Conservation (phyloP, 2,329 filamentous ascomycete species). For the Pseudogymnoascus sp. region DNA sequence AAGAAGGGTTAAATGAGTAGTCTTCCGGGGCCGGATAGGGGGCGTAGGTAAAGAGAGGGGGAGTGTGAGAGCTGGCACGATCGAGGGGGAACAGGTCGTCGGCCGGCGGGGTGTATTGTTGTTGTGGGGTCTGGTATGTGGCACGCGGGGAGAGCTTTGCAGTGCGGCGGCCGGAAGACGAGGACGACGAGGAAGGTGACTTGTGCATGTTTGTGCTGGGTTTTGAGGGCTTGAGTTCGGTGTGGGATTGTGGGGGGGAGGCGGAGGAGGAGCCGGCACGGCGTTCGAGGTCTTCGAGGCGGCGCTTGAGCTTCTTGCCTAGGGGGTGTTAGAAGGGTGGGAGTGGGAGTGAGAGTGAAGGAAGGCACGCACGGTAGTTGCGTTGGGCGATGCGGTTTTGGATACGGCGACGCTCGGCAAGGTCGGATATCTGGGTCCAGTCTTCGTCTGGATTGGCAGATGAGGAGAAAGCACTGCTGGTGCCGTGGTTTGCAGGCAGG, state of each 20-base stretch:
- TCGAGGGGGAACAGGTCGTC: constrained; percentile 60
- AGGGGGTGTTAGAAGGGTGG: constrained; percentile 11
- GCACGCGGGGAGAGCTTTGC: constrained; percentile 29
- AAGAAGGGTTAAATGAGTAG: constrained; percentile 47
- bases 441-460: constrained; percentile 95
- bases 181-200: constrained; percentile 13
- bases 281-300: constrained; percentile 76
- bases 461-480: constrained; percentile 89
- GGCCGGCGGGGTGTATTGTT: constrained; percentile 51
- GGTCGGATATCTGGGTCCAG: constrained; percentile 98
- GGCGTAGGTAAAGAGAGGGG: constrained; percentile 60
- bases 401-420: constrained; percentile 86
- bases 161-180: constrained; percentile 13
- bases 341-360: background rate
- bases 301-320: constrained; percentile 92
- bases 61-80: constrained; percentile 64
- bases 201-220: constrained; percentile 20
- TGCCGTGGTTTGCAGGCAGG: constrained; percentile 65
- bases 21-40: constrained; percentile 61
- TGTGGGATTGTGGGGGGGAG: constrained; percentile 46
- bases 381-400: constrained; percentile 97
- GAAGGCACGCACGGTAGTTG: constrained; percentile 73
- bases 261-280: constrained; percentile 57
- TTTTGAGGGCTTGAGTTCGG: constrained; percentile 30
- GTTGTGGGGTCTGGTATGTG: constrained; percentile 35